A percentile compares a stretch with the other conserved stretches of the same genome.
phyloP scores from a whole-genome alignment of 2,329 filamentous ascomycete genomes.

The Penicillium sclerotiorum region DNA sequence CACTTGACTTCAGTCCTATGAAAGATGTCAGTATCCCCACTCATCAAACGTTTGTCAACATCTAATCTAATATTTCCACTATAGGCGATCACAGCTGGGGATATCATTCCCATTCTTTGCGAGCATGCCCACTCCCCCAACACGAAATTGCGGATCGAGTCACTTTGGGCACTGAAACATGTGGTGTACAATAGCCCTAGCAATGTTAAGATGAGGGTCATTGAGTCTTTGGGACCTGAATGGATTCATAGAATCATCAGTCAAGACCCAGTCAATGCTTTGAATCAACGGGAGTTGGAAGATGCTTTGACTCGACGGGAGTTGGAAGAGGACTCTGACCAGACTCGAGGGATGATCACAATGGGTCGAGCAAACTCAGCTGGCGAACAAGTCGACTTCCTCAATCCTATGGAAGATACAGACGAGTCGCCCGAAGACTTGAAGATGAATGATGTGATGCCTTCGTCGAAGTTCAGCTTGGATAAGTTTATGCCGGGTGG shows the following conservation, averaged over 20 bases:
- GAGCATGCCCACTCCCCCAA: constrained; percentile 81
- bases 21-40: constrained; percentile 66
- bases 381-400: constrained; percentile 61
- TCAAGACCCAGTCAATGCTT: constrained; percentile 49
- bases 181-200: constrained; percentile 73
- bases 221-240: constrained; percentile 74
- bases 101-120: constrained; percentile 76
- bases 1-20: constrained; percentile 89
- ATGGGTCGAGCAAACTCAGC: constrained; percentile 63
- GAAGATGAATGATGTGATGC: constrained; percentile 40
- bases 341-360: constrained; percentile 41
- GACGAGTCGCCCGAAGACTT: constrained; percentile 34
- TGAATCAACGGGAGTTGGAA: constrained; percentile 32
- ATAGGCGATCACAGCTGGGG: constrained; percentile 71
- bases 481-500: constrained; percentile 43
- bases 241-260: constrained; percentile 82
- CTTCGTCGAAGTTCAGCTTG: constrained; percentile 44
- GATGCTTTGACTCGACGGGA: constrained; percentile 33
- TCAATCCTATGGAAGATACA: constrained; percentile 53
- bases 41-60: neutral
- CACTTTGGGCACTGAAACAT: constrained; percentile 93
- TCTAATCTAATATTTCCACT: constrained; percentile 13
- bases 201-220: constrained; percentile 72
- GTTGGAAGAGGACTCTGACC: constrained; percentile 36
- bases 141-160: constrained; percentile 77